Conservation (phyloP, 352 stramenopile species). For the Salisapilia sapeloensis region DNA sequence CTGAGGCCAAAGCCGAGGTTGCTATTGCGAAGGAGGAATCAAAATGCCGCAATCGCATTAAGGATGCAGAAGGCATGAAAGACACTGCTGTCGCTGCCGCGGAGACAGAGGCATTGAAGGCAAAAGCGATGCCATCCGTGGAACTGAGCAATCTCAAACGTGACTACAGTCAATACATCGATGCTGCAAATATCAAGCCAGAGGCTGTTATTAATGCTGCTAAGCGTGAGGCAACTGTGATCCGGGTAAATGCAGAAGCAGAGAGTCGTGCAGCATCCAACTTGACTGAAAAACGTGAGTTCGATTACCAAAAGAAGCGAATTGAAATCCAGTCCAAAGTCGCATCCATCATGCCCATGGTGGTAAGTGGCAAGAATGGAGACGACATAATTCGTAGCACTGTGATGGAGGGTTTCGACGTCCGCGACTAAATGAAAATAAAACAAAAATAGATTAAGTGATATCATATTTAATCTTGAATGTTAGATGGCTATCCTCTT, state of each 20-base stretch:
- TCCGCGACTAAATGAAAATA: too few relatives aligned
- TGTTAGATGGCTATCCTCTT: too few relatives aligned
- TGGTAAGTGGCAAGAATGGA: slow-evolving; percentile 10
- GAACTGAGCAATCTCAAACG: slow-evolving; percentile 3
- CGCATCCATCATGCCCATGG: slow-evolving; percentile 6
- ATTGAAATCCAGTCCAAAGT: slow-evolving; percentile 7
- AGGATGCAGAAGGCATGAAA: slow-evolving; percentile 5
- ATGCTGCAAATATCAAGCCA: slow-evolving; percentile 7
- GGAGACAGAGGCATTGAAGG: slow-evolving; percentile 5
- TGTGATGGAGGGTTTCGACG: too few relatives aligned
- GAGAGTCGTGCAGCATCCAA: slow-evolving; percentile 1
- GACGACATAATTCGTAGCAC: too few relatives aligned
- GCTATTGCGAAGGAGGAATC: slow-evolving; percentile 6
- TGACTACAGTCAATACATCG: slow-evolving; percentile 6
- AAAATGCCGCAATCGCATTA: slow-evolving; percentile 4
- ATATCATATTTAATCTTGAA: too few relatives aligned
- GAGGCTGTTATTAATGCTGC: slow-evolving; percentile 8
- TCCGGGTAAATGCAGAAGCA: slow-evolving; percentile 1
- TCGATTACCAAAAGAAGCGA: slow-evolving; percentile 10
- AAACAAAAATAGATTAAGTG: too few relatives aligned
- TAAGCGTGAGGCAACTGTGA: not conserved
- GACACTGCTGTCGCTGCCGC: slow-evolving; percentile 5
- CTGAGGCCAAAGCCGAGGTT: slow-evolving; percentile 12
- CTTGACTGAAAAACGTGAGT: slow-evolving; percentile 9
- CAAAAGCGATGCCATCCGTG: slow-evolving; percentile 6